These are phyloP conservation scores for Nemania serpens DNA, from an alignment of 2,329 filamentous ascomycete genomes.

Conservation along the genomic window DNA sequence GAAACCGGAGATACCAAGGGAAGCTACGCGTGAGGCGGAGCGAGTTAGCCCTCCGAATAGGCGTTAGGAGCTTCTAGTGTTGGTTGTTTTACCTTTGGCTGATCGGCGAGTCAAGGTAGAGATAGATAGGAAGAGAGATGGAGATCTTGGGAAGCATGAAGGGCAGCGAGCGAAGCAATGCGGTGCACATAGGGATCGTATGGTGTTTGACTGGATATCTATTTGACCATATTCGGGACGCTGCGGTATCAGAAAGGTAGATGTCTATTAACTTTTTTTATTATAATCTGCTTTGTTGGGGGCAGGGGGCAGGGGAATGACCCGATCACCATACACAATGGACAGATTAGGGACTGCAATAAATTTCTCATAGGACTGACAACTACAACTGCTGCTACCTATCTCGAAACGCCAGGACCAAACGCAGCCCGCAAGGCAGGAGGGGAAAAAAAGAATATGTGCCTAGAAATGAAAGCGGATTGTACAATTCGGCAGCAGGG, in stretches of 20 bases:
- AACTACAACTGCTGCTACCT: not conserved
- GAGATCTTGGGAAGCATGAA: not conserved
- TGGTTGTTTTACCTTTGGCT: slow-evolving; percentile 1
- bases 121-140: not conserved
- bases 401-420: not conserved
- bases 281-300: too few relatives aligned
- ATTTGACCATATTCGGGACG: not conserved
- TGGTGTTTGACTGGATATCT: not conserved
- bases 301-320: too few relatives aligned
- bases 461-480: slow-evolving; percentile 16
- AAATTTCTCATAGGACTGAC: not conserved
- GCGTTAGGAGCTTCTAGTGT: slow-evolving; percentile 8
- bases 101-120: not conserved
- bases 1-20: slow-evolving; percentile 21
- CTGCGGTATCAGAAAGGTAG: not conserved
- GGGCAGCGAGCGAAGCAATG: not conserved
- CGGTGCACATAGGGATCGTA: not conserved
- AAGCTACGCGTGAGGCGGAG: not conserved
- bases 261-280: not conserved
- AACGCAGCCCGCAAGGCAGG: not conserved
- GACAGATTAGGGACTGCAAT: not conserved
- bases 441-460: slow-evolving; percentile 7
- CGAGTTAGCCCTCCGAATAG: slow-evolving; percentile 1
- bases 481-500: slow-evolving; percentile 17
- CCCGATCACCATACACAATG: too few relatives aligned